Evolutionary conservation across 768 basidiomycete genomes (phyloP).

Genomic region (Dictyophora rubrovolvata): DNA sequence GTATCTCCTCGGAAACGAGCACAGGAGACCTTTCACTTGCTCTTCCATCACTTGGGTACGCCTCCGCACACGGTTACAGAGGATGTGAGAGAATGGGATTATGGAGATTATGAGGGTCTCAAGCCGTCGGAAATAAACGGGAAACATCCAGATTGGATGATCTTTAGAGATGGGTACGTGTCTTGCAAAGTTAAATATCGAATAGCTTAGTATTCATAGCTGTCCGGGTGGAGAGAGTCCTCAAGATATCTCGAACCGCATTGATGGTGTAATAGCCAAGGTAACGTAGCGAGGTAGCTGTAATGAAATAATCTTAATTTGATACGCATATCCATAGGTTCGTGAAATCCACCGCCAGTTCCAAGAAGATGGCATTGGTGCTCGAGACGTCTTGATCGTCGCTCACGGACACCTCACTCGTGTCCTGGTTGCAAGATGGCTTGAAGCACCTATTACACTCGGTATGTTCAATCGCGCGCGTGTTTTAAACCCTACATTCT

Average conservation of each 20-base stretch:
- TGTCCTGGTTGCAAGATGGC: conserved; percentile 75
- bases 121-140: conserved; percentile 66
- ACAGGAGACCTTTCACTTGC: conserved; percentile 73
- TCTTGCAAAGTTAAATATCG: not conserved
- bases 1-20: conserved; percentile 87
- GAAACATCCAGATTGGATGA: conserved; percentile 54
- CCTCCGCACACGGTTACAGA: conserved; percentile 50
- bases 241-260: conserved; percentile 67
- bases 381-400: conserved; percentile 78
- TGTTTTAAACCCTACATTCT: conserved; percentile 8
- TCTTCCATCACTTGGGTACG: conserved; percentile 45
- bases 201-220: conserved; percentile 27
- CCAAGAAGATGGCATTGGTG: conserved; percentile 52
- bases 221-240: conserved; percentile 85
- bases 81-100: conserved; percentile 78
- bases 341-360: conserved; percentile 64
- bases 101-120: conserved; percentile 85
- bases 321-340: conserved; percentile 33
- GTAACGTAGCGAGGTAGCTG: conserved; percentile 26
- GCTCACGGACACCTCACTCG: conserved; percentile 84
- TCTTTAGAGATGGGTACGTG: conserved; percentile 74
- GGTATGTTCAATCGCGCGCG: conserved; percentile 27
- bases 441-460: conserved; percentile 49
- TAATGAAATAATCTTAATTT: conserved; percentile 1
- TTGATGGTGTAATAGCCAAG: conserved; percentile 66